Evolutionary conservation across 1,139 yeast species (phyloP).

Genomic region (Blastobotrys aristatus): DNA sequence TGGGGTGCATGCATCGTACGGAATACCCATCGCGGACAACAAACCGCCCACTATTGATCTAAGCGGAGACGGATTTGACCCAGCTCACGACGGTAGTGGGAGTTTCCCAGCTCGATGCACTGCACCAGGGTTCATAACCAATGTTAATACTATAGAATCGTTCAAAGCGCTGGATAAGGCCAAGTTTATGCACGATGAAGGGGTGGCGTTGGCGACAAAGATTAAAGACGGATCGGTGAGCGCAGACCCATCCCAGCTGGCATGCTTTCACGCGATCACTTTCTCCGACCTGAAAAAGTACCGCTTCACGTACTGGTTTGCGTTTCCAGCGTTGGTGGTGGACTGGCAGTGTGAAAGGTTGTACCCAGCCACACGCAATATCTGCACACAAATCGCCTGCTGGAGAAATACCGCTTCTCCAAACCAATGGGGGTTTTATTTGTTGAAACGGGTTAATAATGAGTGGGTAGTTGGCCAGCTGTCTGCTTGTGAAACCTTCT

Average conservation of each 20-base stretch:
- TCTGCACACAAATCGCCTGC: slow-evolving; percentile 15
- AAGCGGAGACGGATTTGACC: slow-evolving; percentile 26
- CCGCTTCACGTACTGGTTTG: slow-evolving; percentile 85
- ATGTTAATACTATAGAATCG: slow-evolving; percentile 80
- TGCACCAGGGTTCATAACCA: slow-evolving; percentile 43
- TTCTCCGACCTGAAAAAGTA: slow-evolving; percentile 88
- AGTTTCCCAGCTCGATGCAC: slow-evolving; percentile 10
- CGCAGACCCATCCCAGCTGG: slow-evolving; percentile 39
- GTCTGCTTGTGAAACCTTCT: slow-evolving; percentile 21
- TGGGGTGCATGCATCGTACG: slow-evolving; percentile 41
- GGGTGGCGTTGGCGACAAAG: slow-evolving; percentile 25
- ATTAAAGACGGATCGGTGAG: slow-evolving; percentile 36
- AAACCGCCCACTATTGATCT: slow-evolving; percentile 23
- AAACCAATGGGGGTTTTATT: slow-evolving; percentile 33
- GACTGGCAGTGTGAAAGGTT: slow-evolving; percentile 13
- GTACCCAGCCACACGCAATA: slow-evolving; percentile 9
- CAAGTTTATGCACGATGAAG: slow-evolving; percentile 48
- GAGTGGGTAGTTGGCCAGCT: slow-evolving; percentile 31
- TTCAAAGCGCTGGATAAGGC: slow-evolving; percentile 67
- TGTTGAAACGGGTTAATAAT: slow-evolving; percentile 15
- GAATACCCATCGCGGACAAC: slow-evolving; percentile 39
- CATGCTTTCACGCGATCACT: slow-evolving; percentile 55
- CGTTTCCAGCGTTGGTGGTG: slow-evolving; percentile 56
- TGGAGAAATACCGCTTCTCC: slow-evolving; percentile 20
- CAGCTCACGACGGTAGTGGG: neutral